Base-by-base conservation (phyloP, 805 yeast species). In the Kuraishia hungarica region DNA sequence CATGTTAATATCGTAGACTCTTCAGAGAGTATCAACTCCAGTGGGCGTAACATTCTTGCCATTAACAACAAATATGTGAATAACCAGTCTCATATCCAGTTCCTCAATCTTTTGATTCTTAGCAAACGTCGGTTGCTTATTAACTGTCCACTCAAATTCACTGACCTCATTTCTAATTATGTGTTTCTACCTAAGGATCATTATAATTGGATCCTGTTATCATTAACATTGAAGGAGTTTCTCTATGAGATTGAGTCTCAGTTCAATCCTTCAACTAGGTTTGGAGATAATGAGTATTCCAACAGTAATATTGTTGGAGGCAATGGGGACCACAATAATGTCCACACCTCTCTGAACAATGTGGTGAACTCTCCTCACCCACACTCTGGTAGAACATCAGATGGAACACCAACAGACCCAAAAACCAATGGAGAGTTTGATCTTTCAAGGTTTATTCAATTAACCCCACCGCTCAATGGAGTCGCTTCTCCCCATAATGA, bases 41-140 rank as follows among this genome's bases (percentile, higher is more conserved):
- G 57, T 5, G 56, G 58, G 24, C 56, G 54, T 39, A 59, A 57
- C 24, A 54, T 59, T 13, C 56, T 59, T 19, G 60, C 55, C 54
- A 51, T 54, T 5, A 57, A 59, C 29, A 60, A 61, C 51, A 56
- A 54, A 29, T 52, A 61, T 24, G 60, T 63, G 24, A 60, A 64
- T 29, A 55, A 51, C 54, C 56, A 58, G 53, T 58, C 61, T 35
- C 61, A 61, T 53, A 61, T 62, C 52, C 62, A 62, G 53, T 61
- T 62, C 59, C 57, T 58, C 52, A 64, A 71, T 53, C 59, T 78
- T 43, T 69, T 78, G 52, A 68, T 72, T 51, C 64, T 81, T 23
- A 70, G 78, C 53, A 80, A 80, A 60, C 73, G 80, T 57, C 76
- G 75, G 56, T 61, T 81, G 23, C 62, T 80, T n/a, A 67, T 80